These are phyloP conservation scores for Cochlearia excelsa DNA, from an alignment of 345 rosid species.

Conservation along the genomic window DNA sequence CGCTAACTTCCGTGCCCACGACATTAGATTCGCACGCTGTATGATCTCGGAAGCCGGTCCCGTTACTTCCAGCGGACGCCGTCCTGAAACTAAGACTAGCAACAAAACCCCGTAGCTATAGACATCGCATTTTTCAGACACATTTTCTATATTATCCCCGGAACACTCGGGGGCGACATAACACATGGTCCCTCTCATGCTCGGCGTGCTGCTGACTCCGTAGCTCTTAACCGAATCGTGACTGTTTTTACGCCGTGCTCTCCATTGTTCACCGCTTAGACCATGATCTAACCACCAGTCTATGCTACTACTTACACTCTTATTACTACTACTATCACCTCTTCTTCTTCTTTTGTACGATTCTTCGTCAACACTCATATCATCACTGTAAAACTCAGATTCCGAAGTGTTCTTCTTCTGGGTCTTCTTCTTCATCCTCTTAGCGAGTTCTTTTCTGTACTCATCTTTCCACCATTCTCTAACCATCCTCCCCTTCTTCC, in stretches of 20 bases:
- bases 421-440: slow-evolving; percentile 38
- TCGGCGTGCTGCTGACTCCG: slow-evolving; percentile 90
- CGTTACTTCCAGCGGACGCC: slow-evolving; percentile 89
- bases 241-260: slow-evolving; percentile 47
- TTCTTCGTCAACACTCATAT: slow-evolving; percentile 31
- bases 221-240: slow-evolving; percentile 71
- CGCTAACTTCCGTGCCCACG: slow-evolving; percentile 91
- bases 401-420: slow-evolving; percentile 50
- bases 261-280: slow-evolving; percentile 68
- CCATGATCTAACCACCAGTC: slow-evolving; percentile 78
- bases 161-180: slow-evolving; percentile 89
- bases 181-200: slow-evolving; percentile 97
- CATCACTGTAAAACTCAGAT: slow-evolving; percentile 38
- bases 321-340: slow-evolving; percentile 45
- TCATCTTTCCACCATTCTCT: slow-evolving; percentile 99
- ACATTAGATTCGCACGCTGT: slow-evolving; percentile 82
- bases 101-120: slow-evolving; percentile 86
- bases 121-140: slow-evolving; percentile 89
- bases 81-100: slow-evolving; percentile 75
- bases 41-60: slow-evolving; percentile 70
- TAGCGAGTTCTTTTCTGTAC: slow-evolving; percentile 72
- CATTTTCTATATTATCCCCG: slow-evolving; percentile 32
- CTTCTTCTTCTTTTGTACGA: slow-evolving; percentile 49
- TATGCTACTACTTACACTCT: slow-evolving; percentile 46
- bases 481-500: slow-evolving; percentile 65